Evolutionary conservation across 192 early-diverging fungal genomes (phyloP), one percentile per base, ranked within the genome.

Genomic region (Lunasporangiospora selenospora): DNA sequence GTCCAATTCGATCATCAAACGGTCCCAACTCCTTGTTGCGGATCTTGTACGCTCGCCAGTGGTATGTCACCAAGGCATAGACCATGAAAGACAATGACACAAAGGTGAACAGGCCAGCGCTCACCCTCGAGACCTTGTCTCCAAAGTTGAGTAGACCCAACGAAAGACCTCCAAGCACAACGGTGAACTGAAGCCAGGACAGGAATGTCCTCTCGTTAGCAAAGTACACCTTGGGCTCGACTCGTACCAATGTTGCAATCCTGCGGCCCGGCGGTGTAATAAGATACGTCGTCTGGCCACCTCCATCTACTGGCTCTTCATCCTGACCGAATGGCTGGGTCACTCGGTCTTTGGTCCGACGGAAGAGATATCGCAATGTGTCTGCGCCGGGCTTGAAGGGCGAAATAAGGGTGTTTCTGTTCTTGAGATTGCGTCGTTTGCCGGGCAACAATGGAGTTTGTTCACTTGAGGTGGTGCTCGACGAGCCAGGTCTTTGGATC

Each of bases 181-280:
- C 78, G 1, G 90, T 82, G 70, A 95, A 93, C 67, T 90, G 87
- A 33, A 95, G 77, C 93, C 93, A 97, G 16, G 93, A 85, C 31
- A 95, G 79, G 69, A 95, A 95, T 4, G 95, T 97, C 29, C 95
- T 86, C 69, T 97, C 95, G 65, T 97, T 97, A 26, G 94, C 94
- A 82, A 97, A 96, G 67, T 83, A 96, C 40, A 95, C 89, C 67
- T 97, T 97, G 53, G 93, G 93, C 39, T 93, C 89, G 1, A 90
- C 84, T 15, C 85, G 83, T 21, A 88, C 85, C n/a, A 87, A 80
- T 4, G 84, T 77, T 9, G 79, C 85, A 33, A 89, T 85, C 67
- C 77, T 84, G 64, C 84, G 85, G 40, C 75, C 76, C 5, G 58
- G 75, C 18, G 48, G 66, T 9, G 58, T 62, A 34, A 53, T 60